phyloP scores from a whole-genome alignment of 1,284 basidiomycete species.

The Bondarzewia mesenterica region DNA sequence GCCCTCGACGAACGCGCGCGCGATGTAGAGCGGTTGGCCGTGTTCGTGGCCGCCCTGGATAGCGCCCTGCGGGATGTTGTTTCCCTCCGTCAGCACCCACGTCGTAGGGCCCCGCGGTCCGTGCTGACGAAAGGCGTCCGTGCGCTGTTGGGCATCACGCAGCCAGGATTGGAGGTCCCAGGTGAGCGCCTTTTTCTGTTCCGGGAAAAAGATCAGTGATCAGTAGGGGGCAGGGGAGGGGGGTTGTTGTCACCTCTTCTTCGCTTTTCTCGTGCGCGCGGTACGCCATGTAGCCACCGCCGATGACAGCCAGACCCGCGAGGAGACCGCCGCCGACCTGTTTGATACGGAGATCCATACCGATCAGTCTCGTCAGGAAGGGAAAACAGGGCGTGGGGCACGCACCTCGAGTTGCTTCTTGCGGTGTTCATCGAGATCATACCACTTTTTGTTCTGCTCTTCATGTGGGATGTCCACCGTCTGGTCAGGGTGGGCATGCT shows the following conservation, averaged over 20 bases:
- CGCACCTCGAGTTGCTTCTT: slow-evolving; percentile 55
- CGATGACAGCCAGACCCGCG: slow-evolving; percentile 42
- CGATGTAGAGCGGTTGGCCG: slow-evolving; percentile 46
- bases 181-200: slow-evolving; percentile 40
- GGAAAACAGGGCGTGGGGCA: neutral
- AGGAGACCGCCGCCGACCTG: slow-evolving; percentile 60
- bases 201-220: neutral
- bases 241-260: slow-evolving; percentile 39
- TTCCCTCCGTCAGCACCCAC: slow-evolving; percentile 56
- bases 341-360: neutral
- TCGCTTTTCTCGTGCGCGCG: slow-evolving; percentile 48
- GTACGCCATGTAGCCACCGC: slow-evolving; percentile 43
- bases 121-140: slow-evolving; percentile 34
- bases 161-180: slow-evolving; percentile 53
- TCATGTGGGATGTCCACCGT: slow-evolving; percentile 22
- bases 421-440: slow-evolving; percentile 39
- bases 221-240: neutral
- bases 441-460: slow-evolving; percentile 51
- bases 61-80: slow-evolving; percentile 47
- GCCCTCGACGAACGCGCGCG: slow-evolving; percentile 52
- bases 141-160: slow-evolving; percentile 45
- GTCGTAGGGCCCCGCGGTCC: slow-evolving; percentile 42
- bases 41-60: slow-evolving; percentile 49
- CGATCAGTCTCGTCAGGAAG: neutral
- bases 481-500: neutral